Base-by-base conservation (phyloP, 257 asterid genomes). In the Jacaranda mimosifolia region DNA sequence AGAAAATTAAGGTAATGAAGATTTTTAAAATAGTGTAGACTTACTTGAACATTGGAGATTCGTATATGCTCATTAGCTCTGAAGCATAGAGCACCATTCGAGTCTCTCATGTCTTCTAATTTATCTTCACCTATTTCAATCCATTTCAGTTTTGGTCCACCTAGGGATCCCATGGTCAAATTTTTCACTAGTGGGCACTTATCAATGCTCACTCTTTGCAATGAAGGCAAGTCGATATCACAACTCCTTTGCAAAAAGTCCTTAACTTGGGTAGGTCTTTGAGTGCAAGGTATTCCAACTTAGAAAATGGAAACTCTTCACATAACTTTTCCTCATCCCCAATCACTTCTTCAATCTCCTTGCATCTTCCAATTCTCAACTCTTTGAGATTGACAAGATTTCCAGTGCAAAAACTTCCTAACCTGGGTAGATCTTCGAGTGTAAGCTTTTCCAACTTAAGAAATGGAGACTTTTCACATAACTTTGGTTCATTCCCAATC, bases 261-360 rank as follows among this genome's bases (percentile, higher is more conserved):
- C 15, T 8, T 13, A 69, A 14, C 10, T 67, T 21, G 42, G 3
- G 60, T 6, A 26, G 49, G 6, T 1, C 4, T 3, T 0, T 2
- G 7, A 68, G 48, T 9, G 32, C n/a, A 15, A 76, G 39, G 4
- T 9, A 8, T 72, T 72, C 55, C 58, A 72, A 46, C 3, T 49
- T 18, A 9, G 82, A 74, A 53, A 78, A 78, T 7, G 43, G 7
- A 38, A 63, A 26, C 6, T 21, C 3, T 18, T n/a, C 45, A 6
- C 35, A 1, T 12, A 42, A 4, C 3, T 38, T 7, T 18, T 64
- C 62, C 10, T 79, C 71, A 3, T 79, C 45, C 15, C n/a, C 70
- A 6, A 79, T 74, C 57, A 68, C 74, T 48, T n/a, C 67, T 10
- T n/a, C 49, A 62, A 73, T 73, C 52, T 32, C 63, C 18, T 9